phyloP scores from a whole-genome alignment of 139 green algal genomes.

The Spirogloea muscicola region DNA sequence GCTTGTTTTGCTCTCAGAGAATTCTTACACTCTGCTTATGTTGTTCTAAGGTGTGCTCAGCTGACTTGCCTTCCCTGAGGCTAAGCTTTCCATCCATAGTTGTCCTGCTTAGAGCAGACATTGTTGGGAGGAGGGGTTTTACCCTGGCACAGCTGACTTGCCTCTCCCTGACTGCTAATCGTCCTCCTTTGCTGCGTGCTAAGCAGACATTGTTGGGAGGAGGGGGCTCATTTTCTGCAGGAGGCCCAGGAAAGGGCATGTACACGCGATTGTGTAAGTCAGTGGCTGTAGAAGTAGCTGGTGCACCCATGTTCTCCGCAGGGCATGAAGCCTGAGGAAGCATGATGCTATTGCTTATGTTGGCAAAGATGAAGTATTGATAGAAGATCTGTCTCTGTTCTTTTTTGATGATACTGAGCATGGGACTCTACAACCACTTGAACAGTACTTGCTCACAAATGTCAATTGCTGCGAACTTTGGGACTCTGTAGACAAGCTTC shows the following conservation, averaged over 20 bases:
- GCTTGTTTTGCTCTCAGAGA: background rate
- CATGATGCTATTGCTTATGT: background rate
- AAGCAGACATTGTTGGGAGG: constrained; percentile 83
- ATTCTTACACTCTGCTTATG: background rate
- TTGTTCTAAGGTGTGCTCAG: background rate
- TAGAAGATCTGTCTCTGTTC: background rate
- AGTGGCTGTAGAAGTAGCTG: background rate
- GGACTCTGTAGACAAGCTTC: background rate
- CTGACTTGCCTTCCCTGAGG: background rate
- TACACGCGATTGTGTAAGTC: constrained; percentile 79
- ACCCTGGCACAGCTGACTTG: background rate
- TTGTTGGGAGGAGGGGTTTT: background rate
- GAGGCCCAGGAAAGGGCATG: constrained; percentile 94
- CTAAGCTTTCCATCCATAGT: background rate
- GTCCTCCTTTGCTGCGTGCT: background rate
- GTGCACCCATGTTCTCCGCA: background rate
- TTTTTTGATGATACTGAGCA: background rate
- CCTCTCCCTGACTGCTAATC: background rate
- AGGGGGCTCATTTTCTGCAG: constrained; percentile 83
- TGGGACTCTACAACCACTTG: background rate
- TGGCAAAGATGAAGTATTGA: background rate
- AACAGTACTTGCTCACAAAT: background rate
- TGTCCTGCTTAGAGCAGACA: background rate
- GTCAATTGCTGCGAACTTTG: background rate
- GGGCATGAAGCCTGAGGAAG: background rate